phyloP scores from a whole-genome alignment of 1,284 basidiomycete genomes.

The Fomes fomentarius region DNA sequence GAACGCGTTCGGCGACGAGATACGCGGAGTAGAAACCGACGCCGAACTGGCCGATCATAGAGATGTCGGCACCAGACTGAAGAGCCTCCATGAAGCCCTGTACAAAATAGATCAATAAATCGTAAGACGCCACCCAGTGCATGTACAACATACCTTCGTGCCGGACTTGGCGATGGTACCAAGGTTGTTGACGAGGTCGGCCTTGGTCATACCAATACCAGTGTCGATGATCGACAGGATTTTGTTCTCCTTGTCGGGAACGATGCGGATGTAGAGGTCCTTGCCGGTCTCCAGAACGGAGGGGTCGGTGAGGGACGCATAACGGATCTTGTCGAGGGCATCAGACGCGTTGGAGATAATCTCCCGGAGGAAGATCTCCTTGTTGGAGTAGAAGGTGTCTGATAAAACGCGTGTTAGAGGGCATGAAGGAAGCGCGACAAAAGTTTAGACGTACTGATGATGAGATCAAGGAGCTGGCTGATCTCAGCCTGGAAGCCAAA shows the following conservation, averaged over 20 bases:
- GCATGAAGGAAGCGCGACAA: background rate
- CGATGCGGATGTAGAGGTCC: slow-evolving; percentile 92
- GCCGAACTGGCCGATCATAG: slow-evolving; percentile 95
- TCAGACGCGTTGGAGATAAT: slow-evolving; percentile 92
- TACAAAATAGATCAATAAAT: slow-evolving; percentile 12
- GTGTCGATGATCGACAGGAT: slow-evolving; percentile 92
- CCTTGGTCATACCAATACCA: slow-evolving; percentile 99
- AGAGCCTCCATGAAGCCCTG: slow-evolving; percentile 98
- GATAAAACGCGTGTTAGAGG: slow-evolving; percentile 25
- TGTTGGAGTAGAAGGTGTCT: slow-evolving; percentile 99
- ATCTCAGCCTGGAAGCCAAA: slow-evolving; percentile 98
- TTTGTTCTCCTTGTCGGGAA: slow-evolving; percentile 96
- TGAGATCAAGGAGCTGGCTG: slow-evolving; percentile 89
- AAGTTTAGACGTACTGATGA: slow-evolving; percentile 79
- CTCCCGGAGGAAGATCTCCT: slow-evolving; percentile 98
- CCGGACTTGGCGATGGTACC: slow-evolving; percentile 99
- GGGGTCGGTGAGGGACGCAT: slow-evolving; percentile 91
- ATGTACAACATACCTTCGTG: slow-evolving; percentile 66
- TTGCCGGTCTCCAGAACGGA: slow-evolving; percentile 85
- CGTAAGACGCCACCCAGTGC: background rate
- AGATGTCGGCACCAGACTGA: slow-evolving; percentile 95
- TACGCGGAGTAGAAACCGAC: slow-evolving; percentile 99
- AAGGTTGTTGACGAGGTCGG: slow-evolving; percentile 98
- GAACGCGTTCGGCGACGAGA: slow-evolving; percentile 97
- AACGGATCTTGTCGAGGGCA: slow-evolving; percentile 97